Evolutionary conservation across 345 rosid genomes (phyloP), one percentile per base, ranked within the genome.

Genomic region (Lepidium africanum): DNA sequence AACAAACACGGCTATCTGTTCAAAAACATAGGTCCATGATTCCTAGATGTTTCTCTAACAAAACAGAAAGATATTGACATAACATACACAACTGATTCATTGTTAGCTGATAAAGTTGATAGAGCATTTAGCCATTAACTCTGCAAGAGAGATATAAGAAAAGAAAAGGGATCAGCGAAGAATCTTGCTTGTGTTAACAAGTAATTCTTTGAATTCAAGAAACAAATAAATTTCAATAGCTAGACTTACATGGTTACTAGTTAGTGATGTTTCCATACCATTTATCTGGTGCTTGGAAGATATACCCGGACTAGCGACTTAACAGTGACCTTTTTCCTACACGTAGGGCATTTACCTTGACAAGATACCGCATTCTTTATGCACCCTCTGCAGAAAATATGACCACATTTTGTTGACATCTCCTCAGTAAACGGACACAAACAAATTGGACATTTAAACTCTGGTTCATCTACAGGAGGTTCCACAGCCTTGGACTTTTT

Each of bases 361-460:
- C 49, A 11, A 41, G 82, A 60, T 36, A 91, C 65, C 2, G 94
- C 97, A 21, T 64, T 59, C 83, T 41, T 80, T 32, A 95, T 87
- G 77, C 99, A 95, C 37, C 17, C 39, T 74, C 76, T 83, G 70
- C 99, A 95, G 84, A 91, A 95, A 40, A 95, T 95, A 62, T 95
- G 99, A 50, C 99, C 99, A 75, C 99, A 95, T 67, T 82, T 91
- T 14, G 99, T 95, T 11, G 97, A 81, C 63, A 75, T 78, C 82
- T 87, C 97, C 80, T 87, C 86, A 0, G 73, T 83, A 17, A 95
- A 71, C 37, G 89, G 84, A 52, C 87, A 80, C 92, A 91, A 45
- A 78, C 99, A 95, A 54, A 95, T 91, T 56, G 99, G 97, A 69
- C 99, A 95, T 59, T 71, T 85, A 70, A 89, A 95, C 19, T 69